These are phyloP conservation scores for Hymenoscyphus infarciens DNA, from an alignment of 2,329 filamentous ascomycete species.

Conservation along the genomic window DNA sequence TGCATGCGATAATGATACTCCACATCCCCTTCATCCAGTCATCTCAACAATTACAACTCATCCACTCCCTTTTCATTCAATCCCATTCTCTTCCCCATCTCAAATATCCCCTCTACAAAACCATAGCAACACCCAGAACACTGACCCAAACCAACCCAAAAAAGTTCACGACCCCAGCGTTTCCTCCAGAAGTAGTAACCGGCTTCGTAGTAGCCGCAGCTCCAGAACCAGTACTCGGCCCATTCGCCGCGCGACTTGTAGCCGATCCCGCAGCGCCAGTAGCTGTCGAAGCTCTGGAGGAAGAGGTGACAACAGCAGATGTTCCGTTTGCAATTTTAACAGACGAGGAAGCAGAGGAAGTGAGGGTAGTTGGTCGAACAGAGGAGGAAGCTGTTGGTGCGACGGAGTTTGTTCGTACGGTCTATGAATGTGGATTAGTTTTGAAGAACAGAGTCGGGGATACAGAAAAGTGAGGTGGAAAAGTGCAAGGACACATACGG, in stretches of 20 bases:
- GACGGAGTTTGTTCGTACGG: neutral
- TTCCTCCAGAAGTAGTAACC: neutral
- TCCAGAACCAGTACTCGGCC: neutral
- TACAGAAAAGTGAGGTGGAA: neutral
- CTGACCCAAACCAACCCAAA: neutral
- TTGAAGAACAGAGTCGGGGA: neutral
- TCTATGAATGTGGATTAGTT: neutral
- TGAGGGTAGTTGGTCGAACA: neutral
- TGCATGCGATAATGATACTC: no score
- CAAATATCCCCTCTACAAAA: neutral
- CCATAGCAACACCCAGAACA: neutral
- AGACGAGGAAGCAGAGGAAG: neutral
- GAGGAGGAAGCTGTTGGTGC: neutral
- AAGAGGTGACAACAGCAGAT: neutral
- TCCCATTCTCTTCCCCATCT: neutral
- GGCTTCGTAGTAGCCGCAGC: neutral
- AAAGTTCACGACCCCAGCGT: neutral
- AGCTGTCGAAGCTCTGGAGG: neutral
- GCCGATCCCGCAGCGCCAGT: neutral
- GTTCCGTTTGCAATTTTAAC: neutral
- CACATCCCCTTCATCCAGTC: no score
- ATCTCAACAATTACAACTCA: neutral
- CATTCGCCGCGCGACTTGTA: neutral
- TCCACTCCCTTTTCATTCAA: neutral
- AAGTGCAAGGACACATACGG: slow-evolving; percentile 8